Percentiles rank a stretch among this genome's conserved stretches.
Evolutionary conservation across 768 basidiomycete genomes (phyloP).

Genomic region (Boletus bicolor): DNA sequence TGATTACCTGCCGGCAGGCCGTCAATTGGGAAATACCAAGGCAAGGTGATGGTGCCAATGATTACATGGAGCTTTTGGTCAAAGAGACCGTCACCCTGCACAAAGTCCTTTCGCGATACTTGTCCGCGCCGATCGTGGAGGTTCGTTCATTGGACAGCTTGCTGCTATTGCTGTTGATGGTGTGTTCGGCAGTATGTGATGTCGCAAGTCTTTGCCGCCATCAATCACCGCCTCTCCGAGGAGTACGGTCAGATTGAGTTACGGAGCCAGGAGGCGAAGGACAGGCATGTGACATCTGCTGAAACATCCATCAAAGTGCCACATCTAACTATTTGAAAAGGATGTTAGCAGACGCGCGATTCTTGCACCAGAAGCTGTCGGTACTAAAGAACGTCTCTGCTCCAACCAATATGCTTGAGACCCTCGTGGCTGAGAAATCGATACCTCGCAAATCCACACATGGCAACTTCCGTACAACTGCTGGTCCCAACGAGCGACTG

Average conservation of each 20-base stretch:
- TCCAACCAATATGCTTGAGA: constrained; percentile 78
- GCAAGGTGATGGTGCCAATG: constrained; percentile 62
- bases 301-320: constrained; percentile 6
- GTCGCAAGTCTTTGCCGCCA: constrained; percentile 90
- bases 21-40: constrained; percentile 75
- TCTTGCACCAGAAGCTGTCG: constrained; percentile 72
- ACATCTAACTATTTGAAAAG: constrained; percentile 39
- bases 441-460: constrained; percentile 39
- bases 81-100: constrained; percentile 95
- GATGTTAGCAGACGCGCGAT: constrained; percentile 75
- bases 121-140: constrained; percentile 76
- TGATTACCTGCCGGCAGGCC: constrained; percentile 40
- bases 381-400: constrained; percentile 69
- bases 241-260: constrained; percentile 83
- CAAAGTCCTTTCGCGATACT: constrained; percentile 91
- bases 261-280: constrained; percentile 79
- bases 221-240: constrained; percentile 86
- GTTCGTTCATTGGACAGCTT: constrained; percentile 37
- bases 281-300: constrained; percentile 49
- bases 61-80: constrained; percentile 91
- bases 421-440: constrained; percentile 79
- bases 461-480: constrained; percentile 22
- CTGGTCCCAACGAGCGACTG: constrained; percentile 36
- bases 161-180: constrained; percentile 12
- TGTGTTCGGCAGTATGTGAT: constrained; percentile 69